Base-by-base conservation (phyloP, 73 alveolate species). In the Stentor roeselii region DNA sequence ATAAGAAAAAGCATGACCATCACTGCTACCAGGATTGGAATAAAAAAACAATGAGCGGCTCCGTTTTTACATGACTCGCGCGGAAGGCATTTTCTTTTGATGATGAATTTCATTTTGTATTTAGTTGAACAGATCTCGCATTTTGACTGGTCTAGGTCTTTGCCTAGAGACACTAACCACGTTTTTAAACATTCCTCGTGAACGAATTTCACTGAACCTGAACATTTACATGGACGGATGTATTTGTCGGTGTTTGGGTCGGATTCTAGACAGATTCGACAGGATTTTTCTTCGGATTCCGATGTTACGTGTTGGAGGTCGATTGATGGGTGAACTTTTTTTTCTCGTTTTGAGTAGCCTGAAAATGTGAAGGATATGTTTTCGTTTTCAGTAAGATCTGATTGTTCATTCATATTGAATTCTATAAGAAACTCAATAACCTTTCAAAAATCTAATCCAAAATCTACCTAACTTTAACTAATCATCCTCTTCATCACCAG, bases 71-170 rank as follows among this genome's bases (percentile, higher is more conserved):
- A 67, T 1, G 80, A 21, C 27, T 67, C 80, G 1, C 37, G 21
- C 14, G 80, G 80, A 21, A 67, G 41, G 37, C n/a, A 67, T 32
- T 40, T 21, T 32, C 80, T 21, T 27, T 34, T n/a, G 2, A 67
- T 67, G 21, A 21, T 67, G 41, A 21, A 67, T 21, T 67, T 32
- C 80, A 67, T 67, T 67, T 1, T 21, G 41, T 21, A 67, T 67
- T 91, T 92, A 31, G 90, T 75, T 83, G 89, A 88, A 82, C 98
- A 94, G 60, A 94, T 91, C 78, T 94, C 98, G 84, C 98, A 94
- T 82, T 94, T 85, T 15, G 77, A 86, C 27, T 83, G 80, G 3
- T 86, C 88, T 83, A 89, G 78, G 41, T 83, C 90, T 42, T 91
- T 84, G 37, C 89, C 84, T 60, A 91, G 60, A 31, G 93, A 88